These are phyloP conservation scores for Neurospora sp. DNA, from an alignment of 495 filamentous ascomycete species.

Conservation along the genomic window DNA sequence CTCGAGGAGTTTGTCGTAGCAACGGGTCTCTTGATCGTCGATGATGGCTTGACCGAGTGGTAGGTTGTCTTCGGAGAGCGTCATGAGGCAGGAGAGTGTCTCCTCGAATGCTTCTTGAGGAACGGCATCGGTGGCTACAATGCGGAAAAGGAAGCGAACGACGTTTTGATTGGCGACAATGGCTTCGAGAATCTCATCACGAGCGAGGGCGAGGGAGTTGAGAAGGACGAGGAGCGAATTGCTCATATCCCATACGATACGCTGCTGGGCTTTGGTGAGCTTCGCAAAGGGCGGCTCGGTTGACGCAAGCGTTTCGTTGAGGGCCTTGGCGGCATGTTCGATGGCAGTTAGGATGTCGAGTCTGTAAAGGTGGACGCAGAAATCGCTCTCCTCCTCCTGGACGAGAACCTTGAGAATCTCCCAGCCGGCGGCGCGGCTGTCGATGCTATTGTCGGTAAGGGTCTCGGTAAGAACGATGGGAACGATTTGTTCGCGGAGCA, in stretches of 20 bases:
- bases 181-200: conserved; percentile 43
- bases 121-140: conserved; percentile 25
- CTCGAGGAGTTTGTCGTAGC: conserved; percentile 28
- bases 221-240: conserved; percentile 36
- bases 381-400: conserved; percentile 48
- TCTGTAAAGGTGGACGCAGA: conserved; percentile 51
- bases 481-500: conserved; percentile 51
- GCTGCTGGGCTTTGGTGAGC: conserved; percentile 38
- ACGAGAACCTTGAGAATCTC: conserved; percentile 47
- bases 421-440: conserved; percentile 51
- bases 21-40: conserved; percentile 24
- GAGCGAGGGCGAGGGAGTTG: conserved; percentile 36
- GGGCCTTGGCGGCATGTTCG: conserved; percentile 38
- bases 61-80: conserved; percentile 46
- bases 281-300: conserved; percentile 28
- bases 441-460: conserved; percentile 45
- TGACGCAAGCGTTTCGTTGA: conserved; percentile 33
- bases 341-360: conserved; percentile 47
- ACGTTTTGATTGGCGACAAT: conserved; percentile 36
- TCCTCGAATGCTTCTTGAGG: conserved; percentile 31
- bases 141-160: conserved; percentile 39
- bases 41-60: conserved; percentile 32
- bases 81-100: conserved; percentile 40
- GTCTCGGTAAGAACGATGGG: conserved; percentile 49
- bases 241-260: conserved; percentile 38